A percentile compares a stretch with the other conserved stretches of the same genome.
Evolutionary conservation across 805 yeast species (phyloP).

Genomic region (Candida palmyrensis): DNA sequence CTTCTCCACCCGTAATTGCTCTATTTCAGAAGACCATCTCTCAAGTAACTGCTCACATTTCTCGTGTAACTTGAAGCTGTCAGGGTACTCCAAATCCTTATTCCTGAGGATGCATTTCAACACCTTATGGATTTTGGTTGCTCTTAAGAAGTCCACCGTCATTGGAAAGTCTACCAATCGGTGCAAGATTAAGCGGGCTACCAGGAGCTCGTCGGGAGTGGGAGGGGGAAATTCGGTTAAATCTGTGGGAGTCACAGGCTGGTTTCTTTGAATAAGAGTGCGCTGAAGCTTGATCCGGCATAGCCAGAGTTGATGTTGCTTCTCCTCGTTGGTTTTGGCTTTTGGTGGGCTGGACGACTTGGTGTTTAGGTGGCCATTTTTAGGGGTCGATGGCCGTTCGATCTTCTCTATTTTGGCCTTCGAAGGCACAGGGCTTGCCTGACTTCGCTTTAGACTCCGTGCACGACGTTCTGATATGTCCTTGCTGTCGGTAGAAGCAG

Average conservation of each 20-base stretch:
- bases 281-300: conserved; percentile 46
- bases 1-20: conserved; percentile 31
- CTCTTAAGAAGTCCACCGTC: conserved; percentile 32
- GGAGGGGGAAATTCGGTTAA: conserved; percentile 32
- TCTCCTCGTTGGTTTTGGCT: conserved; percentile 31
- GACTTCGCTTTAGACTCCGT: conserved; percentile 8
- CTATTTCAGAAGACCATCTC: conserved; percentile 37
- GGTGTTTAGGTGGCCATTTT: too few relatives aligned
- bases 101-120: conserved; percentile 42
- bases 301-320: conserved; percentile 41
- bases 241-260: conserved; percentile 34
- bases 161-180: conserved; percentile 41
- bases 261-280: conserved; percentile 42
- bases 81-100: conserved; percentile 34
- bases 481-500: too few relatives aligned
- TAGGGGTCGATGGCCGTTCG: conserved; percentile 1
- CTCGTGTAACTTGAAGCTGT: conserved; percentile 42
- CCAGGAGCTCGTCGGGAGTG: conserved; percentile 39
- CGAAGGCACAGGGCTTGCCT: background rate
- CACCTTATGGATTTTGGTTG: conserved; percentile 49
- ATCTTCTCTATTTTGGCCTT: background rate
- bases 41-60: conserved; percentile 35
- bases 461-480: conserved; percentile 10
- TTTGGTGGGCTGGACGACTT: conserved; percentile 8
- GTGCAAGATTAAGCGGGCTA: conserved; percentile 34